phyloP scores from a whole-genome alignment of 2,329 filamentous ascomycete genomes.

The Cladosporium sp. region DNA sequence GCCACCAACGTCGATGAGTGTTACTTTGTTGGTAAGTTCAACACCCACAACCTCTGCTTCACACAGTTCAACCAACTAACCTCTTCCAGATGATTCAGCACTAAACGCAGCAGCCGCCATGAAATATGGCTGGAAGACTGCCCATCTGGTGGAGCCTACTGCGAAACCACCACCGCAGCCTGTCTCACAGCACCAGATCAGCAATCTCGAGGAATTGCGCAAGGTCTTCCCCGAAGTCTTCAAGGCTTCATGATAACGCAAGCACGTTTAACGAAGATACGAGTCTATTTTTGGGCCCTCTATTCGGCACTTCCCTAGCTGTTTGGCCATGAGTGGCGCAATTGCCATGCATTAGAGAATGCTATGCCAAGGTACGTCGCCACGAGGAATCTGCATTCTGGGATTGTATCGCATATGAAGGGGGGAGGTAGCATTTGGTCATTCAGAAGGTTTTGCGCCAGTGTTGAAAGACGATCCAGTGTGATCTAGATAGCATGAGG shows the following conservation, averaged over 20 bases:
- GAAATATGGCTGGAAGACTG: constrained; percentile 77
- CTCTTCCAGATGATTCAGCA: constrained; percentile 69
- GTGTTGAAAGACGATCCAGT: too few species aligned
- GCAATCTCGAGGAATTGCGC: constrained; percentile 69
- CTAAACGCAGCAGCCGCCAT: constrained; percentile 74
- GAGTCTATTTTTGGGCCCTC: too few species aligned
- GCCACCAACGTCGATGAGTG: constrained; percentile 65
- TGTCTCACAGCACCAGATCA: constrained; percentile 63
- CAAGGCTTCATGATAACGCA: constrained; percentile 42
- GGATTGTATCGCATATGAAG: too few species aligned
- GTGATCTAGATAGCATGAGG: too few species aligned
- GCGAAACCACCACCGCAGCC: constrained; percentile 61
- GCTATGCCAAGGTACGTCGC: too few species aligned
- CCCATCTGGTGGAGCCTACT: constrained; percentile 77
- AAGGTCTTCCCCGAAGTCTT: constrained; percentile 79
- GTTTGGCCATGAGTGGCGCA: too few species aligned
- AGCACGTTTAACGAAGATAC: too few species aligned
- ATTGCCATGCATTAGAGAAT: too few species aligned
- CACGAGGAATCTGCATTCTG: too few species aligned
- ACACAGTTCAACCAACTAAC: background rate
- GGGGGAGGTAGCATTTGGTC: too few species aligned
- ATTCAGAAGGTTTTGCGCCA: too few species aligned
- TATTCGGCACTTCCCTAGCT: too few species aligned
- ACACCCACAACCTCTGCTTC: background rate
- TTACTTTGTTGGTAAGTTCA: constrained; percentile 79